Evolutionary conservation across 805 yeast species (phyloP).

Genomic region (Spathaspora hagerdaliae): DNA sequence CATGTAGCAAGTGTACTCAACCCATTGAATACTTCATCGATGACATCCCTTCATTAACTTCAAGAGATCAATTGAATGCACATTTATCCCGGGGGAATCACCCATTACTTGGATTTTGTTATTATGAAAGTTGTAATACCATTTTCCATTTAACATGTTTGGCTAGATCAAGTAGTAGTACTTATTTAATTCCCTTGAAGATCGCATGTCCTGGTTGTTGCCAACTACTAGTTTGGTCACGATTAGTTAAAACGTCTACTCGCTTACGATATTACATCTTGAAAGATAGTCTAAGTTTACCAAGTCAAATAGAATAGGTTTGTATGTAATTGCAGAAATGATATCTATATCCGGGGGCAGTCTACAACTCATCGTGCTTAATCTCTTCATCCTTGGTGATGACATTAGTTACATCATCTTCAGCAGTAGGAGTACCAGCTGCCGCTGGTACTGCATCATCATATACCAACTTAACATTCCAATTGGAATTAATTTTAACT

Average conservation of each 20-base stretch:
- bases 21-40: slow-evolving; percentile 32
- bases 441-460: background rate
- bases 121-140: slow-evolving; percentile 22
- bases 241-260: slow-evolving; percentile 18
- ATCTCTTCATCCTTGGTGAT: slow-evolving; percentile 1
- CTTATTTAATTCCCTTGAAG: slow-evolving; percentile 10
- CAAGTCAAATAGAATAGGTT: background rate
- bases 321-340: too few species aligned
- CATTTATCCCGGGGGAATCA: slow-evolving; percentile 6
- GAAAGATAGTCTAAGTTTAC: slow-evolving; percentile 7
- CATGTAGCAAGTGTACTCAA: slow-evolving; percentile 28
- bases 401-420: background rate
- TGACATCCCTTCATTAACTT: slow-evolving; percentile 2
- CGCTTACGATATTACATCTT: slow-evolving; percentile 15
- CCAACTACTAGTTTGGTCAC: slow-evolving; percentile 13
- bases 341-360: background rate
- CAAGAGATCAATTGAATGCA: slow-evolving; percentile 2
- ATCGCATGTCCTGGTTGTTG: slow-evolving; percentile 16
- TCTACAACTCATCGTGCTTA: slow-evolving; percentile 26
- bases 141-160: slow-evolving; percentile 39
- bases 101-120: slow-evolving; percentile 34
- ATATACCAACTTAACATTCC: slow-evolving; percentile 41
- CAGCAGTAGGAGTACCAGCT: too few species aligned
- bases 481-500: slow-evolving; percentile 41
- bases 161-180: slow-evolving; percentile 13